phyloP scores from a whole-genome alignment of 139 green algal genomes.

The Penium margaritaceum region DNA sequence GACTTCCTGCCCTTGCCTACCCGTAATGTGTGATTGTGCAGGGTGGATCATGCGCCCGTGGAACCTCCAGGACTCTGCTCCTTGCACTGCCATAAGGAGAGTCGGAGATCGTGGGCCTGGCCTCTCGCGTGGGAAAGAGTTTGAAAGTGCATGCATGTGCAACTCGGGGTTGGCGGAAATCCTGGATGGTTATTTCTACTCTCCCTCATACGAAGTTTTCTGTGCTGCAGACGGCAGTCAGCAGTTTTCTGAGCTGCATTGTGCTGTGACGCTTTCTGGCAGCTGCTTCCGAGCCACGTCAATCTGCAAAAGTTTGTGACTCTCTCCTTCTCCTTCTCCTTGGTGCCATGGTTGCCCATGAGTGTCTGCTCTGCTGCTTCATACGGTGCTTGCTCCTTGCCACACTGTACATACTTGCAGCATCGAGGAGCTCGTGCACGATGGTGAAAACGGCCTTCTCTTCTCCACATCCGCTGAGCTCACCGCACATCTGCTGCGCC shows the following conservation, averaged over 20 bases:
- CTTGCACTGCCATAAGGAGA: not conserved
- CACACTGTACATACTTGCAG: not conserved
- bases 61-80: not conserved
- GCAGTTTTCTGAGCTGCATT: not conserved
- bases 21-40: not conserved
- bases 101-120: not conserved
- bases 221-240: not conserved
- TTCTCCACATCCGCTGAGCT: conserved; percentile 41
- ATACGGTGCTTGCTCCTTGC: not conserved
- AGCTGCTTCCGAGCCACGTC: not conserved
- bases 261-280: conserved; percentile 5
- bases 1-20: not conserved
- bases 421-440: conserved; percentile 43
- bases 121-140: not conserved
- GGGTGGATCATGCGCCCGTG: not conserved
- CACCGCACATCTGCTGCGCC: conserved; percentile 23
- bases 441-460: conserved; percentile 39
- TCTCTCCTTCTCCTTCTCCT: not conserved
- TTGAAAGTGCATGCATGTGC: not conserved
- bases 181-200: not conserved
- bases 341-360: not conserved
- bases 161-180: not conserved
- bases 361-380: no score
- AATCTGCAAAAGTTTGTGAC: not conserved
- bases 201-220: not conserved